Base-by-base conservation (phyloP, 345 rosid species). In the Raphanus sativus region DNA sequence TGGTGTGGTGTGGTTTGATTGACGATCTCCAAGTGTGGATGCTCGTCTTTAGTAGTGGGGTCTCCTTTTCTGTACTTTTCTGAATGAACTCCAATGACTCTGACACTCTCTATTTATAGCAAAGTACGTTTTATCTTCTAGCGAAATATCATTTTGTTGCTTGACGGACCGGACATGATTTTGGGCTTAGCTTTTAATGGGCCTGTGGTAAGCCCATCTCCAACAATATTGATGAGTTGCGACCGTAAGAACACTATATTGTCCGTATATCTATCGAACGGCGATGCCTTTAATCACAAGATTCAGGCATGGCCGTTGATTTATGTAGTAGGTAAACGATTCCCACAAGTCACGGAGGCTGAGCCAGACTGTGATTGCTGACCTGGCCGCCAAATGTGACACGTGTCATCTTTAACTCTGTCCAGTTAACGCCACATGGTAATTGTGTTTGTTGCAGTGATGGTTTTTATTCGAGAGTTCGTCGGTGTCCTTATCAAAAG, bases 301-400 rank as follows among this genome's bases (percentile, higher is more conserved):
- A 62, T 8, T 70, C 26, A 70, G 5, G 13, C 25, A 28, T 0
- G 2, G 7, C 71, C 29, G 70, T 65, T 65, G 29, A 6, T 56
- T 36, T 30, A 28, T 56, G 28, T 30, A 48, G 55, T 48, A 30
- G 29, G 71, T 71, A 4, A 25, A 69, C 58, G 26, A 69, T 12
- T 54, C 59, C 80, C 75, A 70, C 80, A 77, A 77, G 42, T 77
- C 75, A 76, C 40, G 80, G 75, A 76, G 34, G 60, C 60, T 17
- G 11, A 17, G 32, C 32, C 15, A n/a, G 62, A 58, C 62, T 33
- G 33, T 55, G 11, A 30, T 21, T 65, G 61, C 48, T 71, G 81
- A 77, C 71, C 36, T 71, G 71, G 71, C 71, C 71, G 58, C 52
- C 1, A 64, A 5, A 17, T 8, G 0, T 0, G 71, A 70, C 81